Conservation (phyloP, 805 yeast genomes). For the Yarrowia porcina region DNA sequence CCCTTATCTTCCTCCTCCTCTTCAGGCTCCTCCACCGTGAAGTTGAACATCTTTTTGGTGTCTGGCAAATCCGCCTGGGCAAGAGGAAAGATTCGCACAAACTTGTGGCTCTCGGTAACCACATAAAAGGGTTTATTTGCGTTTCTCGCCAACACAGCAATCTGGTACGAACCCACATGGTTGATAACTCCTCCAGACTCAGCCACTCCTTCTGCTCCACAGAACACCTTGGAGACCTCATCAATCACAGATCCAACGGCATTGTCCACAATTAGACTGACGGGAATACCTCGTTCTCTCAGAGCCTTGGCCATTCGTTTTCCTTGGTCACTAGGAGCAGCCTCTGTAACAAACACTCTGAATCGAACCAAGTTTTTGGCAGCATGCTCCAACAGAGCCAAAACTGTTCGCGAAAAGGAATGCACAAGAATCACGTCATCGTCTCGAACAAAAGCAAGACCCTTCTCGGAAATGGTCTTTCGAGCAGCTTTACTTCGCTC, state of each 20-base stretch:
- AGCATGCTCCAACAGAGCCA: constrained; percentile 70
- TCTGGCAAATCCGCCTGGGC: constrained; percentile 85
- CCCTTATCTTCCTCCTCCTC: constrained; percentile 40
- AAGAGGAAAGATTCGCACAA: constrained; percentile 92
- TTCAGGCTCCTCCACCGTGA: constrained; percentile 36
- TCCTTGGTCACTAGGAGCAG: constrained; percentile 80
- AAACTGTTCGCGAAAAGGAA: constrained; percentile 88
- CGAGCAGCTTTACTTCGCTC: constrained; percentile 89
- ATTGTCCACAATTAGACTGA: constrained; percentile 80
- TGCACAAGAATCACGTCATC: constrained; percentile 88
- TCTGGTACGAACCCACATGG: constrained; percentile 86
- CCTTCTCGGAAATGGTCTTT: constrained; percentile 80
- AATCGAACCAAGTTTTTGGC: constrained; percentile 75
- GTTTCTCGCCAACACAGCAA: constrained; percentile 85
- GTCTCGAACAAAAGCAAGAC: constrained; percentile 85
- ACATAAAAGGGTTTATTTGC: constrained; percentile 93
- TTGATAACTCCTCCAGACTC: constrained; percentile 98
- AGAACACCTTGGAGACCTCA: constrained; percentile 86
- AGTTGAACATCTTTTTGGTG: constrained; percentile 49
- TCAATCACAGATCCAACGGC: constrained; percentile 92
- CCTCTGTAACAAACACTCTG: constrained; percentile 88
- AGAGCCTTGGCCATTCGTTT: constrained; percentile 65
- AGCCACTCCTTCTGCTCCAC: constrained; percentile 99
- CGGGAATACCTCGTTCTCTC: constrained; percentile 75
- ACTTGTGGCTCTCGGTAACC: constrained; percentile 91